These are phyloP conservation scores for Telfairia occidentalis DNA, from an alignment of 331 rosid species.

Conservation along the genomic window DNA sequence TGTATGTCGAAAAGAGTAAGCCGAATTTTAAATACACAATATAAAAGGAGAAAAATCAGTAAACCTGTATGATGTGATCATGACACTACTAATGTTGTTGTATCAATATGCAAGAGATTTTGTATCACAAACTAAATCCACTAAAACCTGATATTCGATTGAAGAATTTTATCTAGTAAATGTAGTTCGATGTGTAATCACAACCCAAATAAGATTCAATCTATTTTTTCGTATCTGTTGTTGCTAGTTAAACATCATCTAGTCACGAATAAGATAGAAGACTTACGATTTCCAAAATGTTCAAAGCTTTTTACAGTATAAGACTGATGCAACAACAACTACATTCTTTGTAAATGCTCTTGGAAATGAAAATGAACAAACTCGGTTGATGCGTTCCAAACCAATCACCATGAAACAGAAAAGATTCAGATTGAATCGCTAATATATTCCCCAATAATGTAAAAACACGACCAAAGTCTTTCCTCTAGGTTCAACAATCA, in stretches of 20 bases:
- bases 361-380: conserved; percentile 15
- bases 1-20: background rate
- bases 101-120: background rate
- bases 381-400: background rate
- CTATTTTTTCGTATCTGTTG: too few relatives aligned
- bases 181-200: background rate
- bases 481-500: background rate
- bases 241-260: background rate
- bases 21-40: background rate
- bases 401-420: background rate
- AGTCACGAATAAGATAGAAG: too few relatives aligned
- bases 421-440: background rate
- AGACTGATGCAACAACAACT: conserved; percentile 91
- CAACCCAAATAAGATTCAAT: too few relatives aligned
- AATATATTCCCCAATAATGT: background rate
- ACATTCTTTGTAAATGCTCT: conserved; percentile 77
- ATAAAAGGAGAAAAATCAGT: background rate
- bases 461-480: background rate
- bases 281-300: conserved; percentile 47
- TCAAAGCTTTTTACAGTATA: conserved; percentile 53
- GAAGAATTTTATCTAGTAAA: background rate
- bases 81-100: too few relatives aligned
- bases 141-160: background rate
- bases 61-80: too few relatives aligned
- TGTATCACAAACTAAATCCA: background rate